These are phyloP conservation scores for Saccharomycopsis capsularis DNA, from an alignment of 805 yeast species.

Conservation along the genomic window DNA sequence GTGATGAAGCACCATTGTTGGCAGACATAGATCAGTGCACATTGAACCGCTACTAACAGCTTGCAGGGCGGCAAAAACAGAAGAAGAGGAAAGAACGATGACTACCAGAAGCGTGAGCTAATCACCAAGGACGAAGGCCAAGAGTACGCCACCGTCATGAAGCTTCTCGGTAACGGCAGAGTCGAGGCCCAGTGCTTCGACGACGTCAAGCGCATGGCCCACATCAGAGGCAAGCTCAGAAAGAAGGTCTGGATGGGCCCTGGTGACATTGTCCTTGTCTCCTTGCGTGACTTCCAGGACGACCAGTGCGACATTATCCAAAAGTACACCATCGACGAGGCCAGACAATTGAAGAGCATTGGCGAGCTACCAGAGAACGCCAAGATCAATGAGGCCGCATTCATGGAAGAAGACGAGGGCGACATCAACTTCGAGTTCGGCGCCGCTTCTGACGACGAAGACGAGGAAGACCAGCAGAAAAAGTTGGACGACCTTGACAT, in stretches of 20 bases:
- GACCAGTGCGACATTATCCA: slow-evolving; percentile 97
- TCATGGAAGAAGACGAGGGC: slow-evolving; percentile 93
- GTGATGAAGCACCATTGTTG: slow-evolving; percentile 2
- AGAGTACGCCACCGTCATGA: slow-evolving; percentile 96
- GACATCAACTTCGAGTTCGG: slow-evolving; percentile 98
- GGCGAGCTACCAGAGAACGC: slow-evolving; percentile 96
- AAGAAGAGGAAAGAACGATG: slow-evolving; percentile 97
- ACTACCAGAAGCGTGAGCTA: slow-evolving; percentile 89
- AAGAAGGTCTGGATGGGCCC: slow-evolving; percentile 99
- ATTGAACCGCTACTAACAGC: neutral
- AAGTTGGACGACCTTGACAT: slow-evolving; percentile 65
- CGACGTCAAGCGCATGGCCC: slow-evolving; percentile 90
- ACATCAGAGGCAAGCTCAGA: slow-evolving; percentile 97
- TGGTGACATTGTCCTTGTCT: slow-evolving; percentile 94
- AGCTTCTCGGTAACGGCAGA: slow-evolving; percentile 98
- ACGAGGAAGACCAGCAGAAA: slow-evolving; percentile 59
- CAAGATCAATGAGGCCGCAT: slow-evolving; percentile 95
- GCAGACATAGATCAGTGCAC: too few relatives aligned
- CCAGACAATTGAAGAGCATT: slow-evolving; percentile 87
- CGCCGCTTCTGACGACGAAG: slow-evolving; percentile 77
- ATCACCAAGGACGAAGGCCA: slow-evolving; percentile 91
- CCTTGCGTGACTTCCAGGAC: slow-evolving; percentile 97
- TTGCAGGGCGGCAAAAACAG: slow-evolving; percentile 78
- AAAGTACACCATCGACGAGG: slow-evolving; percentile 95
- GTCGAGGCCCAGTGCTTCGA: slow-evolving; percentile 94